A percentile compares a stretch with the other conserved stretches of the same genome.
Evolutionary conservation across 202 grass and related monocot genomes (phyloP).

Genomic region (Schoenoplectus triqueter): DNA sequence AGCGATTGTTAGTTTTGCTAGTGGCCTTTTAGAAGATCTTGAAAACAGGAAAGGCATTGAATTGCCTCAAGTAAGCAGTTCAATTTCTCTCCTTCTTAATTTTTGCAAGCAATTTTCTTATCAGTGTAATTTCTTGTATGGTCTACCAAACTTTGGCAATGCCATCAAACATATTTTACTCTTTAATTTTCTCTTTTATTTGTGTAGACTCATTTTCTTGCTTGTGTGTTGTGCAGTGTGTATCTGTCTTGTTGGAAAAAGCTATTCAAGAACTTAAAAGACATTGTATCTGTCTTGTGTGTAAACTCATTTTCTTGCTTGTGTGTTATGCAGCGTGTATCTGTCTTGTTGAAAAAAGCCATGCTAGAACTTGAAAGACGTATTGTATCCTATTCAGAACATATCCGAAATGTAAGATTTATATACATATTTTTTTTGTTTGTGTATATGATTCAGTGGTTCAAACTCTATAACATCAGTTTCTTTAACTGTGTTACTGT

Average conservation of each 20-base stretch:
- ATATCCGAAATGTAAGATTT: constrained; percentile 85
- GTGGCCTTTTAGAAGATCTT: constrained; percentile 35
- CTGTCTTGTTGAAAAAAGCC: constrained; percentile 81
- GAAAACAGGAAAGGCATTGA: constrained; percentile 36
- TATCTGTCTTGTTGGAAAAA: constrained; percentile 78
- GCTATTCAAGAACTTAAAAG: constrained; percentile 84
- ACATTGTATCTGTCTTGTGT: constrained; percentile 55
- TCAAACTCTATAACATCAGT: not conserved
- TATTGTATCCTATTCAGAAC: constrained; percentile 87
- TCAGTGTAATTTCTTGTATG: constrained; percentile 35
- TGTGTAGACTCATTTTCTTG: constrained; percentile 37
- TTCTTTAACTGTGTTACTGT: not conserved
- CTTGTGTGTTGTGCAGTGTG: constrained; percentile 50
- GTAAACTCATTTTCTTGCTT: no score
- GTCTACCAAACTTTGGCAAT: constrained; percentile 40
- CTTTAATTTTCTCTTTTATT: constrained; percentile 16
- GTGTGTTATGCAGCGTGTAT: constrained; percentile 48
- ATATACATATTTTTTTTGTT: constrained; percentile 11
- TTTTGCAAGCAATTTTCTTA: constrained; percentile 20
- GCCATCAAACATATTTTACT: constrained; percentile 24
- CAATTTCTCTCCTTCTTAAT: constrained; percentile 69
- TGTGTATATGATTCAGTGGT: not conserved
- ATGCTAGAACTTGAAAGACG: constrained; percentile 83
- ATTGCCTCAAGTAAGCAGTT: constrained; percentile 56
- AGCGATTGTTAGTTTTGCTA: constrained; percentile 33